These are phyloP conservation scores for Cryphonectria nitschkei DNA, from an alignment of 2,329 filamentous ascomycete species.

Conservation along the genomic window DNA sequence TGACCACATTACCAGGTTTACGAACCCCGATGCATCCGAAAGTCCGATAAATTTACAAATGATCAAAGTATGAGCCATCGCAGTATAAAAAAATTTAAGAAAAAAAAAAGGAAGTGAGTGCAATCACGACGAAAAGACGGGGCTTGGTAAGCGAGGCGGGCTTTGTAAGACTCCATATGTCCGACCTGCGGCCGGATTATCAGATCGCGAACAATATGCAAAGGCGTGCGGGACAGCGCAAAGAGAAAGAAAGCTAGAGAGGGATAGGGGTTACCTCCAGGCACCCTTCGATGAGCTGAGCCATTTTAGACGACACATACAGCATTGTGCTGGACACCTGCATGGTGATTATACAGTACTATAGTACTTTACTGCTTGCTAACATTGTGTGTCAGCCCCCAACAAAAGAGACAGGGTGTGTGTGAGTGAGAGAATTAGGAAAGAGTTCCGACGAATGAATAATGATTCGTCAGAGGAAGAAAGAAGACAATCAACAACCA, in stretches of 20 bases:
- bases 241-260: too few species aligned
- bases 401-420: neutral
- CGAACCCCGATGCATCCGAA: neutral
- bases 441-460: neutral
- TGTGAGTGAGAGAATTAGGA: too few species aligned
- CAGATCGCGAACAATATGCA: neutral
- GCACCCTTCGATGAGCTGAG: neutral
- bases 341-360: neutral
- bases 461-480: neutral
- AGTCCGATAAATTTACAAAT: neutral
- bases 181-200: neutral
- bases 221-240: neutral
- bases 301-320: neutral
- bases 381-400: neutral
- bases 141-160: neutral
- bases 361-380: neutral
- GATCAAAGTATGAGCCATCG: neutral
- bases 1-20: neutral
- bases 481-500: neutral
- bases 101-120: neutral
- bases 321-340: neutral
- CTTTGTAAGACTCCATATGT: neutral
- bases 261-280: neutral
- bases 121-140: neutral
- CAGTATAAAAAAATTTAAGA: too few species aligned